These are phyloP conservation scores for Crepidotus variabilis DNA, from an alignment of 768 basidiomycete species.

Conservation along the genomic window DNA sequence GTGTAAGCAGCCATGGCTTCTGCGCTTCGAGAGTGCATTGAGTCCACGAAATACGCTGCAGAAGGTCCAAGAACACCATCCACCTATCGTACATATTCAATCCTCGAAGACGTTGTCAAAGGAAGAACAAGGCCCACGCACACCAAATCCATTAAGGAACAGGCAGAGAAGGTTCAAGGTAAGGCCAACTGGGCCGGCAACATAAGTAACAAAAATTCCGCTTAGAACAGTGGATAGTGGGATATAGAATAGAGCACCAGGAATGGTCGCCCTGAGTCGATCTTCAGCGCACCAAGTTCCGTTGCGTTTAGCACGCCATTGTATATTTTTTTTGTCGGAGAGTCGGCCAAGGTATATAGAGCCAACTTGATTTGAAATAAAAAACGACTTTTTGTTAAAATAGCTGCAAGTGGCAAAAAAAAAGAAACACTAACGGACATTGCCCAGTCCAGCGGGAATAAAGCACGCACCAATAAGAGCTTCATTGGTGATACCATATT, in stretches of 20 bases:
- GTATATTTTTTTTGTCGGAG: conserved; percentile 50
- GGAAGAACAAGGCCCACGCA: conserved; percentile 18
- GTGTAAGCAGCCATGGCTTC: conserved; percentile 56
- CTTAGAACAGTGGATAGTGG: conserved; percentile 48
- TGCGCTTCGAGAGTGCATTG: conserved; percentile 57
- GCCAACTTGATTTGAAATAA: conserved; percentile 39
- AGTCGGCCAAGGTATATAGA: conserved; percentile 55
- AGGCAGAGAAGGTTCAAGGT: conserved; percentile 48
- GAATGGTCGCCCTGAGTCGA: conserved; percentile 50
- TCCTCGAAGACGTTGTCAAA: too few species aligned
- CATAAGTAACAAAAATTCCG: conserved; percentile 49
- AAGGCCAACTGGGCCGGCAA: conserved; percentile 48
- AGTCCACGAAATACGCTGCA: conserved; percentile 56
- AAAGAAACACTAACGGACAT: conserved; percentile 45
- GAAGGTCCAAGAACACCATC: conserved; percentile 53
- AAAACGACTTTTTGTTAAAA: conserved; percentile 8
- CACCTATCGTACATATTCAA: conserved; percentile 30
- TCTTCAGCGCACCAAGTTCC: conserved; percentile 70
- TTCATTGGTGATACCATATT: conserved; percentile 53
- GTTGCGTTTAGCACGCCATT: conserved; percentile 43
- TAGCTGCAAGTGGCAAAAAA: neutral
- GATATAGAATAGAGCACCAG: conserved; percentile 42
- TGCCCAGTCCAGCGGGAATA: conserved; percentile 56
- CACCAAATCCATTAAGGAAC: conserved; percentile 64
- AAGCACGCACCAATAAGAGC: conserved; percentile 58